Evolutionary conservation across 2,329 filamentous ascomycete species (phyloP), one percentile per base, ranked within the genome.

Genomic region (Fusarium sulawesiense): DNA sequence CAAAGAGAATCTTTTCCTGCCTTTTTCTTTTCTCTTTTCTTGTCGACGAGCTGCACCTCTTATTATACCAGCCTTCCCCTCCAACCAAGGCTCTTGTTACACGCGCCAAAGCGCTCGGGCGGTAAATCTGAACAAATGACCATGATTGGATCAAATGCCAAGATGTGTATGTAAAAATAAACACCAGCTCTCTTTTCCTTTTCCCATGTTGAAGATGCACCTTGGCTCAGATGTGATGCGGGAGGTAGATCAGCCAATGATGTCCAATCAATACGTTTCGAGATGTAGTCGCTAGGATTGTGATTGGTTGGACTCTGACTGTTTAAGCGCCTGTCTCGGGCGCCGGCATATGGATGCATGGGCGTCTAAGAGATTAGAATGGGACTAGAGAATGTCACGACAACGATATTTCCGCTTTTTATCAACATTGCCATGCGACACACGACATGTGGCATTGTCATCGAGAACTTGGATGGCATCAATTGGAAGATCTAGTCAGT

Each of bases 51-150:
- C 51, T 25, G 37, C 42, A 48, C 66, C 64, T 68, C 69, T 72
- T 76, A 73, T 74, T 76, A 76, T 76, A 76, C 71, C 58, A 72
- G 29, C 62, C 60, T 65, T 68, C 50, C 44, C 40, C 59, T 51
- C 51, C 4, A 34, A 40, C 55, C 59, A 60, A 56, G 41, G 45
- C 51, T 37, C 51, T 37, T 29, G 55, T 65, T 46, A 45, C 47
- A 68, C 55, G 55, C 68, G 64, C 56, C 47, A 47, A 56, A 41
- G 51, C 44, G 41, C 58, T 51, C 46, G 32, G 64, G 68, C 68
- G 68, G 68, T 32, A 71, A 60, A 45, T 47, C 16, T 34, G 21
- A 66, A 29, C 55, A 46, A 62, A 61, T 50, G 29, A 20, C 20
- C 48, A 61, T 66, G 62, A 66, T 66, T 66, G 63, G 63, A 50